Percentiles rank a stretch among this genome's conserved stretches.
Conservation (phyloP, 2,329 filamentous ascomycete genomes). For the Biscogniauxia sp. region DNA sequence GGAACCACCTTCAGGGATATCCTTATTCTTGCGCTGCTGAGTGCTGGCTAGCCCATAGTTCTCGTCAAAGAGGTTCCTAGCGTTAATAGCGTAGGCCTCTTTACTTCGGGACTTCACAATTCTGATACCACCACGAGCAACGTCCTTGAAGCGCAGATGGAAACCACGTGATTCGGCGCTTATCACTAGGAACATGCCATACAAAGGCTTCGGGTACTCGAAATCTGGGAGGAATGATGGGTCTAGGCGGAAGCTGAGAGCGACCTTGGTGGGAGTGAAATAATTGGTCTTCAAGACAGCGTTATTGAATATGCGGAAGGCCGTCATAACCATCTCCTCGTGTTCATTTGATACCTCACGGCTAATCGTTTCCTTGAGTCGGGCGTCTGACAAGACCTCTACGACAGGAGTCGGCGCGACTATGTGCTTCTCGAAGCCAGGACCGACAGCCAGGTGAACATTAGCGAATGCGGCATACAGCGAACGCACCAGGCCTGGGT, state of each 20-base stretch:
- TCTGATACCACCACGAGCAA: conserved; percentile 92
- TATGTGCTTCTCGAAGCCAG: conserved; percentile 48
- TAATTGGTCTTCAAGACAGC: conserved; percentile 97
- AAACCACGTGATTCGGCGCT: conserved; percentile 96
- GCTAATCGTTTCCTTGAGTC: conserved; percentile 73
- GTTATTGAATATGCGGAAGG: conserved; percentile 93
- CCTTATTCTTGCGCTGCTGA: conserved; percentile 99
- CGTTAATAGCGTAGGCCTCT: conserved; percentile 95
- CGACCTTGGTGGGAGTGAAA: conserved; percentile 95
- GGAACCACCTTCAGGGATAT: conserved; percentile 96
- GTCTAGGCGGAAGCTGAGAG: conserved; percentile 91
- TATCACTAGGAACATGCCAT: conserved; percentile 98
- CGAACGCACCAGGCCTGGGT: conserved; percentile 81
- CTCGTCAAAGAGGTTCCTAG: conserved; percentile 93
- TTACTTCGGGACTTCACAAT: conserved; percentile 98
- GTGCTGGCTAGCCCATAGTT: conserved; percentile 98
- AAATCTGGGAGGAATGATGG: conserved; percentile 83
- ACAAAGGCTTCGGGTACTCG: conserved; percentile 91
- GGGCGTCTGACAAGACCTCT: conserved; percentile 71
- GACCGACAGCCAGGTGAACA: conserved; percentile 65
- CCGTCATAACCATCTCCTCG: conserved; percentile 96
- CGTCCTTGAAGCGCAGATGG: conserved; percentile 95
- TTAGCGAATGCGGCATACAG: conserved; percentile 91
- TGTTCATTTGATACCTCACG: conserved; percentile 88
- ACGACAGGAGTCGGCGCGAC: conserved; percentile 55